These are phyloP conservation scores for Clarireedia monteithiana DNA, from an alignment of 2,329 filamentous ascomycete species.

Conservation along the genomic window DNA sequence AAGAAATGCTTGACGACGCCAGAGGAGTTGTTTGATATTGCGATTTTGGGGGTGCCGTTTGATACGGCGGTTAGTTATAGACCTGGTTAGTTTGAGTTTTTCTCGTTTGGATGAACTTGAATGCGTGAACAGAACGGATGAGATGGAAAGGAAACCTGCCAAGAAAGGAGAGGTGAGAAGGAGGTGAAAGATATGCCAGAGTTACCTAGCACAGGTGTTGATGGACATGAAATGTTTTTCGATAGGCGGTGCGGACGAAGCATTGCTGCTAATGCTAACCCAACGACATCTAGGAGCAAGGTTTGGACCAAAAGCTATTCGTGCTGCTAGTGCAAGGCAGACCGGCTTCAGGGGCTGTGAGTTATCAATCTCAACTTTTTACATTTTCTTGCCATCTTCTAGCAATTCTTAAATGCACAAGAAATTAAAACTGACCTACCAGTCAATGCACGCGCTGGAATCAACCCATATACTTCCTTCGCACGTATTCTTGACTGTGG, in stretches of 20 bases:
- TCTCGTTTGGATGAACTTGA: not conserved
- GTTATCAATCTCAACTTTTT: not conserved
- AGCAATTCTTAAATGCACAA: too few species aligned
- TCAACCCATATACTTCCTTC: slow-evolving; percentile 81
- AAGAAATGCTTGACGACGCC: slow-evolving; percentile 63
- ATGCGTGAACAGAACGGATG: too few species aligned
- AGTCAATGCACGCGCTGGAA: slow-evolving; percentile 67
- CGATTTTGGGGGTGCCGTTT: slow-evolving; percentile 64
- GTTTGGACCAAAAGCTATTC: slow-evolving; percentile 83
- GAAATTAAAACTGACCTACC: too few species aligned
- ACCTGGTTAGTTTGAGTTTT: slow-evolving; percentile 40
- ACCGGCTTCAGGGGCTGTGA: slow-evolving; percentile 64
- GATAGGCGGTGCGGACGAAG: too few species aligned
- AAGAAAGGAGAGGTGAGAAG: too few species aligned
- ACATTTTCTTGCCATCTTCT: too few species aligned
- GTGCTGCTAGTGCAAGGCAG: slow-evolving; percentile 74
- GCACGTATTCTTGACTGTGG: slow-evolving; percentile 80
- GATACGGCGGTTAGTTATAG: slow-evolving; percentile 67
- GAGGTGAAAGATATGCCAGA: too few species aligned
- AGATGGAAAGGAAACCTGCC: too few species aligned
- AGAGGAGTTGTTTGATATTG: slow-evolving; percentile 55
- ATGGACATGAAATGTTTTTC: too few species aligned
- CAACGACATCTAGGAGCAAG: slow-evolving; percentile 47
- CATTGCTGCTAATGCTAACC: too few species aligned
- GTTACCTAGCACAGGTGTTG: too few species aligned